Evolutionary conservation across 2,329 filamentous ascomycete species (phyloP), one percentile per base, ranked within the genome.

Genomic region (Pseudogymnoascus destructans): DNA sequence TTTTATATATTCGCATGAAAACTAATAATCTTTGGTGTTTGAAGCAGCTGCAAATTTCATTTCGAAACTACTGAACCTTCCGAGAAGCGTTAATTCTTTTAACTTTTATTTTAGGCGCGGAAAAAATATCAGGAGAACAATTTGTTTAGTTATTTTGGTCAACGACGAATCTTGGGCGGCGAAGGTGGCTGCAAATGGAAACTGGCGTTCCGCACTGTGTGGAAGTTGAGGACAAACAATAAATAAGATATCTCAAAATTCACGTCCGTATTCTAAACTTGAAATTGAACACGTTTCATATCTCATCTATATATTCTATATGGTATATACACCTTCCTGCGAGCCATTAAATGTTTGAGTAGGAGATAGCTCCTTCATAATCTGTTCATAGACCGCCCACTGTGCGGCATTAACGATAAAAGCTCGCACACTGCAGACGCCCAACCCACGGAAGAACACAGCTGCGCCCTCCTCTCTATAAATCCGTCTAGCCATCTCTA

Each of bases 381-480:
- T 80, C 83, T 86, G 89, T 73, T 96, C 91, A 69, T 96, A 96
- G 5, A 89, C 81, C 21, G 86, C 86, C 91, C 91, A 97, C 74
- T 90, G 78, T n/a, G 89, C 86, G 2, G 92, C 91, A 73, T 96
- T 96, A 36, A 96, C 92, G 57, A 95, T 75, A 69, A 97, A 96
- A 0, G 92, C 92, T 64, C 92, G 77, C 7, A 87, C 72, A 70
- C 88, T 95, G 70, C 92, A 97, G 30, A 95, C 77, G 0, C 83
- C 82, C 40, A 97, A 70, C 0, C 87, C 87, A 27, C 82, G 77
- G 68, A 88, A 90, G 71, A 91, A 90, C 1, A 82, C 77, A 30
- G 72, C 70, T 7, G 76, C 33, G 0, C 87, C 86, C 27, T 80
- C 83, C 42, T 77, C 74, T 59, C 72, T 75, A 67, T 92, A 95